phyloP scores from a whole-genome alignment of 192 early-diverging fungal genomes.

The Coemansia sp. region DNA sequence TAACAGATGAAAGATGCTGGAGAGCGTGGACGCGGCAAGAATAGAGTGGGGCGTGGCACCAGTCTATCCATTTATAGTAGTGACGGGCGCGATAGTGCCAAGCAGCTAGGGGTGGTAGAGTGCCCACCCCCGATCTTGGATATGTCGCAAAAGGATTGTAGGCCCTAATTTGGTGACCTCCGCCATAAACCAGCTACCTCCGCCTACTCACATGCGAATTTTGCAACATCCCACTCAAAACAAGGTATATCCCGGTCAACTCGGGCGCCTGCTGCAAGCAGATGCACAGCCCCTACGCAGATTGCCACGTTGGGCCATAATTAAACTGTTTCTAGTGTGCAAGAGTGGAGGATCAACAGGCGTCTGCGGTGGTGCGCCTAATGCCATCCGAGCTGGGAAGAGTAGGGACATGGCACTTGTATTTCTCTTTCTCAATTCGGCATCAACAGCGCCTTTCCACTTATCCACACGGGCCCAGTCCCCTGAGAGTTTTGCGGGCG shows the following conservation, averaged over 20 bases:
- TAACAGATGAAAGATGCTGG: constrained; percentile 1
- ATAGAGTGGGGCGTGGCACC: background rate
- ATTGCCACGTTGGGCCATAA: background rate
- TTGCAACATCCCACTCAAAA: background rate
- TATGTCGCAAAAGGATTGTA: background rate
- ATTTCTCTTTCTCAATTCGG: background rate
- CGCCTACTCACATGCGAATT: background rate
- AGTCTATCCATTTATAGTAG: constrained; percentile 1
- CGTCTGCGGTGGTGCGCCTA: background rate
- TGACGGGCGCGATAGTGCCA: background rate
- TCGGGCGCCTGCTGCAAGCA: background rate
- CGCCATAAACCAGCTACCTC: background rate
- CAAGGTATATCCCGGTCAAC: background rate
- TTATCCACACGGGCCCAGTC: background rate
- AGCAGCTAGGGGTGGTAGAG: constrained; percentile 1
- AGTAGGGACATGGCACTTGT: background rate
- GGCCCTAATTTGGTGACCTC: background rate
- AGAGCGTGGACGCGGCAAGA: background rate
- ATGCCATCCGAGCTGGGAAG: background rate
- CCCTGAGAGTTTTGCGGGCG: constrained; percentile 4
- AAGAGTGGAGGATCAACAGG: background rate
- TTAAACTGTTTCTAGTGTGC: background rate
- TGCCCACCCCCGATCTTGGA: constrained; percentile 4
- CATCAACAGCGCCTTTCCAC: background rate
- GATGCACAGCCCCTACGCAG: background rate